These are phyloP conservation scores for Neurospora sp. DNA, from an alignment of 495 filamentous ascomycete species.

Conservation along the genomic window DNA sequence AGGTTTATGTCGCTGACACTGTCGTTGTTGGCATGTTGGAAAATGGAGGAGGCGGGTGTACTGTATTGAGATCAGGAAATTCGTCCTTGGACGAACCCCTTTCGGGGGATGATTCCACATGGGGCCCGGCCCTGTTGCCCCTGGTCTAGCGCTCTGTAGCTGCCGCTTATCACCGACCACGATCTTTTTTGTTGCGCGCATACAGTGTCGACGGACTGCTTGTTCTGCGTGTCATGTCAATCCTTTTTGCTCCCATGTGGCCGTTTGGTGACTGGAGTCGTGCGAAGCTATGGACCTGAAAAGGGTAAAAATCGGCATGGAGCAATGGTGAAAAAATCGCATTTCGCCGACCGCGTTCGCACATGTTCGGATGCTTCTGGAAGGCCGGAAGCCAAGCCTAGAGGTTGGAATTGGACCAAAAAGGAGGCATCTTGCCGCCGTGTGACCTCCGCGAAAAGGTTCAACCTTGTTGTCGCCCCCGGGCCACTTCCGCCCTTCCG, in stretches of 20 bases:
- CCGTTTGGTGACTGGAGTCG: background rate
- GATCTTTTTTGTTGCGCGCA: background rate
- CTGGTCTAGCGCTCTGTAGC: background rate
- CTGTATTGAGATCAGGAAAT: conserved; percentile 11
- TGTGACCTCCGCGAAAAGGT: conserved; percentile 11
- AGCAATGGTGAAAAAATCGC: background rate
- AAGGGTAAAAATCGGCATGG: background rate
- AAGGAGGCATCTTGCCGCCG: conserved; percentile 12
- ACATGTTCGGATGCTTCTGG: background rate
- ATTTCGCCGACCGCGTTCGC: background rate
- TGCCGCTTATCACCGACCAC: background rate
- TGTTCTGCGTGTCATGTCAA: background rate
- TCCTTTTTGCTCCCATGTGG: background rate
- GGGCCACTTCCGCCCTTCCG: conserved; percentile 9
- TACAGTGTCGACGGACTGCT: background rate
- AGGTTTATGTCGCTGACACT: background rate
- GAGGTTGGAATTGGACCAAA: conserved; percentile 4
- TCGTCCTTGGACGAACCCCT: conserved; percentile 8
- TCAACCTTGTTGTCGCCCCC: background rate
- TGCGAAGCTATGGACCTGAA: no score
- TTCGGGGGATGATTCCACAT: conserved; percentile 3
- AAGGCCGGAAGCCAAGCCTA: conserved; percentile 10
- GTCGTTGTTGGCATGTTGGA: conserved; percentile 14
- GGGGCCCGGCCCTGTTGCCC: conserved; percentile 2
- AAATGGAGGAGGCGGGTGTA: background rate